phyloP scores from a whole-genome alignment of 148 eudicot genomes.

The Cornus suecica region DNA sequence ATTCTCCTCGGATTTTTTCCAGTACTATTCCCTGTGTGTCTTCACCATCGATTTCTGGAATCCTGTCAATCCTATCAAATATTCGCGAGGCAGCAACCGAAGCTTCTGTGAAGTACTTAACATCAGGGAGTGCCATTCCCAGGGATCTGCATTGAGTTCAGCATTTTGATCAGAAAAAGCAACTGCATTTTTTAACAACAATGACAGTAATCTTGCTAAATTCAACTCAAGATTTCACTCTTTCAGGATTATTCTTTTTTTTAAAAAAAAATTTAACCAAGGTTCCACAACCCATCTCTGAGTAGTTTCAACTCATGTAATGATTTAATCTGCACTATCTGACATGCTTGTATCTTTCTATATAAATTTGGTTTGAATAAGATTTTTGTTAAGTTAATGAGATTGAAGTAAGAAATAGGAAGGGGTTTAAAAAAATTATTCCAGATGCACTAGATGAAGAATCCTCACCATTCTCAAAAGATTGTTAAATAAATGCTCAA shows the following conservation, averaged over 20 bases:
- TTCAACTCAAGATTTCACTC: background rate
- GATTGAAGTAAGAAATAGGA: no score
- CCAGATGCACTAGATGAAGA: no score
- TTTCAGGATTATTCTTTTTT: background rate
- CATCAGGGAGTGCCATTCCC: slow-evolving; percentile 84
- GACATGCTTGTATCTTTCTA: no score
- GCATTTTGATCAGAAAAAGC: background rate
- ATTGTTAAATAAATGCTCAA: no score
- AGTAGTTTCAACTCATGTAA: background rate
- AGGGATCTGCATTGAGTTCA: slow-evolving; percentile 56
- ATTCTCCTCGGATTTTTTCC: slow-evolving; percentile 51
- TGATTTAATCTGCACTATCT: no score
- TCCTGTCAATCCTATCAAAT: slow-evolving; percentile 58
- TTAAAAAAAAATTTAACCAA: no score
- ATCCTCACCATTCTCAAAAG: no score
- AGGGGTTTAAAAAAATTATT: no score
- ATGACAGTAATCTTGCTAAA: background rate
- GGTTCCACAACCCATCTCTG: background rate
- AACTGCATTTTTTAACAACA: no score
- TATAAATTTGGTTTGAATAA: no score
- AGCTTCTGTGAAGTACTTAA: slow-evolving; percentile 87
- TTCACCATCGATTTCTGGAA: slow-evolving; percentile 59
- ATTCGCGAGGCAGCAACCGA: slow-evolving; percentile 81
- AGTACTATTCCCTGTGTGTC: slow-evolving; percentile 41
- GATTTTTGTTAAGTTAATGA: no score